These are phyloP conservation scores for Ophiocordyceps camponoti-leonardi DNA, from an alignment of 2,329 filamentous ascomycete genomes.

Conservation along the genomic window DNA sequence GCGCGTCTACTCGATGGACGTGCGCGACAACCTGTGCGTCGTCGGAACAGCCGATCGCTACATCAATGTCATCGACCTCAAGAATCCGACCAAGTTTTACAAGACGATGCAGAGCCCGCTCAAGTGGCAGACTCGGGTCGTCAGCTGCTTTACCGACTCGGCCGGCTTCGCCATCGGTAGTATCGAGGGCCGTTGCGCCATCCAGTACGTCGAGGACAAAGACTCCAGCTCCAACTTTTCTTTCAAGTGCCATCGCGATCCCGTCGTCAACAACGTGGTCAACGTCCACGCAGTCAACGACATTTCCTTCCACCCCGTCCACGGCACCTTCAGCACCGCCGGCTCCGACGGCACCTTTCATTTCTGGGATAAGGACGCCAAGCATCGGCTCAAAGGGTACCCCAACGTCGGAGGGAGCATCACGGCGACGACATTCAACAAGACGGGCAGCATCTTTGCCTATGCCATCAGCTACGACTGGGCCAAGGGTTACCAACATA, in stretches of 20 bases:
- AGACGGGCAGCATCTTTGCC: conserved; percentile 66
- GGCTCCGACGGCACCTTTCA: conserved; percentile 93
- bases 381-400: conserved; percentile 80
- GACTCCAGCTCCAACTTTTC: conserved; percentile 88
- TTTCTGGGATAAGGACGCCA: conserved; percentile 89
- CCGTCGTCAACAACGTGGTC: conserved; percentile 54
- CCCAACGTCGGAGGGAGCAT: conserved; percentile 74
- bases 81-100: conserved; percentile 78
- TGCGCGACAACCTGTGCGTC: conserved; percentile 74
- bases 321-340: conserved; percentile 96
- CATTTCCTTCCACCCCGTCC: conserved; percentile 91
- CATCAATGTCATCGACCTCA: conserved; percentile 87
- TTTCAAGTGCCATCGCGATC: conserved; percentile 95
- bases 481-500: conserved; percentile 86
- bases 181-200: conserved; percentile 92
- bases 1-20: conserved; percentile 81
- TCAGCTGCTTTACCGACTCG: conserved; percentile 87
- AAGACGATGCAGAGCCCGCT: conserved; percentile 91
- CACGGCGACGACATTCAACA: conserved; percentile 80
- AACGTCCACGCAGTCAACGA: conserved; percentile 93
- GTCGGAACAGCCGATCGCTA: conserved; percentile 88
- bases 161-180: conserved; percentile 88
- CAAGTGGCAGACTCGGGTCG: conserved; percentile 94
- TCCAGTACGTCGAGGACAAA: conserved; percentile 96
- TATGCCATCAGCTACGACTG: conserved; percentile 94